A percentile compares a stretch with the other conserved stretches of the same genome.
Evolutionary conservation across 306 rosid genomes (phyloP).

Genomic region (Boehmeria nivea): DNA sequence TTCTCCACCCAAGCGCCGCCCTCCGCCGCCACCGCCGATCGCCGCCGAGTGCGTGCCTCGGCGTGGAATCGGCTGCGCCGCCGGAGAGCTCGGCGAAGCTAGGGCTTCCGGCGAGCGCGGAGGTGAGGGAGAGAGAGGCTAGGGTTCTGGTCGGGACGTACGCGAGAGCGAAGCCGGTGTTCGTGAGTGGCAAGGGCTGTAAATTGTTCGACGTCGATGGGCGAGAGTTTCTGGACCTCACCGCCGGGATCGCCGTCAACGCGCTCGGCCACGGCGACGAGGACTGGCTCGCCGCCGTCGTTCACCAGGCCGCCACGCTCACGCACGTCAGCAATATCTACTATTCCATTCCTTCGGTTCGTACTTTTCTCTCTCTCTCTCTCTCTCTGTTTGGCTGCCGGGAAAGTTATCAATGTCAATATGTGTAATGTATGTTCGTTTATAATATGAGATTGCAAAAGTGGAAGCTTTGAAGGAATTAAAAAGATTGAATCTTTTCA

Average conservation of each 20-base stretch:
- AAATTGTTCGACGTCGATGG: conserved; percentile 73
- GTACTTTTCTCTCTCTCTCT: neutral
- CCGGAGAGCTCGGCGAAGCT: conserved; percentile 16
- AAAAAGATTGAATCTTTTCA: neutral
- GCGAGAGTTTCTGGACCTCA: conserved; percentile 67
- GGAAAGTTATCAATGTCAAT: no score
- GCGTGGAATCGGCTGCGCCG: conserved; percentile 27
- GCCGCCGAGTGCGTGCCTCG: conserved; percentile 26
- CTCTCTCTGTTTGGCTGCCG: no score
- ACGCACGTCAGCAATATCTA: conserved; percentile 80
- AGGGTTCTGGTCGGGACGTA: conserved; percentile 68
- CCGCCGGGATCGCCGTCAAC: conserved; percentile 78
- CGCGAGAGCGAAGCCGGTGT: conserved; percentile 69
- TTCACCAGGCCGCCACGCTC: conserved; percentile 58
- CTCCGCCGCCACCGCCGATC: conserved; percentile 7
- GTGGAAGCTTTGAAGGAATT: neutral
- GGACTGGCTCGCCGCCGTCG: conserved; percentile 72
- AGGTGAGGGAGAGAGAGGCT: conserved; percentile 61
- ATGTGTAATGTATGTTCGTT: no score
- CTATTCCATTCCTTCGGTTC: conserved; percentile 77
- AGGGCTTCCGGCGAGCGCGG: conserved; percentile 26
- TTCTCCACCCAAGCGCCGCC: conserved; percentile 23
- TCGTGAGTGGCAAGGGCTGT: conserved; percentile 70
- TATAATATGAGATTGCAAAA: no score
- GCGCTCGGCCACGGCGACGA: conserved; percentile 76